Evolutionary conservation across 2,329 filamentous ascomycete species (phyloP), one percentile per base, ranked within the genome.

Genomic region (Calonectria multiphialidica): DNA sequence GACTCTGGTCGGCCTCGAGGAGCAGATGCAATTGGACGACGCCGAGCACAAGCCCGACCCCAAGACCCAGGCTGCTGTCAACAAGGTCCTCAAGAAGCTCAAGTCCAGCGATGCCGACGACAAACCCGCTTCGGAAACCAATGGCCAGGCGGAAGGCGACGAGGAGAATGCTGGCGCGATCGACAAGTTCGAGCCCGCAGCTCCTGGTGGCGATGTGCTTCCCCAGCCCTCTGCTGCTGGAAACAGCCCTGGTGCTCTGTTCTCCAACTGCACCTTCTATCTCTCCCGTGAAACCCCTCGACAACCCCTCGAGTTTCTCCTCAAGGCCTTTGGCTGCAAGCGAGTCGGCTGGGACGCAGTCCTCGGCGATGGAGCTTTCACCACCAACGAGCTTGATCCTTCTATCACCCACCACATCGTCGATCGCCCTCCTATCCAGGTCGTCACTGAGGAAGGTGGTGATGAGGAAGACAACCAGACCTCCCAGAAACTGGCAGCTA

Each of bases 371-470:
- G 97, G 97, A 57, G 94, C 97, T 61, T 99, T 95, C 86, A 98
- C 96, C 37, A 93, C 94, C 63, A 91, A 98, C 81, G 96, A 98
- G 86, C 88, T 91, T 18, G 95, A 99, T 81, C 91, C 95, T 7
- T 88, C 92, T 68, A 98, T 99, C 78, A 99, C 97, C 33, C 97
- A 99, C 84, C 97, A 99, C 83, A 93, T 99, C 76, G 94, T 99
- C 68, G 97, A 99, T 83, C 91, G 97, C 71, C 97, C 97, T 16
- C 89, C 94, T 15, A 86, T 97, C 71, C 91, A 92, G 82, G 89
- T 88, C 30, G 85, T 87, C 3, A 84, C 86, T 44, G 87, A 88
- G 37, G 87, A 88, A 67, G 84, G 87, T 59, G 86, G 83, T 23
- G 86, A 86, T 53, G 86, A 78, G 33, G 89, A 90, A 75, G 91